phyloP scores from a whole-genome alignment of 805 yeast species.

The Yarrowia yakushimensis region DNA sequence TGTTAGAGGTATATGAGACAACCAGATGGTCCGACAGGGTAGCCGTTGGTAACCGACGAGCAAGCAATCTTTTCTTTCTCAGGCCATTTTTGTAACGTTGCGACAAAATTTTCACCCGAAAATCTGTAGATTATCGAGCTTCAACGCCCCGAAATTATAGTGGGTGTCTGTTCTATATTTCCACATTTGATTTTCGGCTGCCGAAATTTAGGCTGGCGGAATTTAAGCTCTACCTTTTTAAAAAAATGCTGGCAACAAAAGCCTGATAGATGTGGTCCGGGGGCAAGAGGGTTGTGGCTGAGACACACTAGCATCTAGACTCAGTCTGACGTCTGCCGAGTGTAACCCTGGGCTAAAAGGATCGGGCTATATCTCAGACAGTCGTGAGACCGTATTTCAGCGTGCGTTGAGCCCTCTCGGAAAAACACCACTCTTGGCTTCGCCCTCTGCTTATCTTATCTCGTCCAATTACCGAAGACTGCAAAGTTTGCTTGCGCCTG shows the following conservation, averaged over 20 bases:
- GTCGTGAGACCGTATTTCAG: too few relatives aligned
- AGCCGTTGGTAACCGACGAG: background rate
- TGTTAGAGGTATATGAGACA: background rate
- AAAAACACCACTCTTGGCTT: background rate
- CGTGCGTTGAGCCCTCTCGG: too few relatives aligned
- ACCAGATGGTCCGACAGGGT: background rate
- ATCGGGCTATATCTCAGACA: too few relatives aligned
- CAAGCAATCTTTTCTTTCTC: too few relatives aligned
- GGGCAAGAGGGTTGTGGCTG: conserved; percentile 21
- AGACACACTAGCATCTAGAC: background rate
- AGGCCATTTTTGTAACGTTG: too few relatives aligned
- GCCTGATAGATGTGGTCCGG: conserved; percentile 2
- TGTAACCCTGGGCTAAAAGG: too few relatives aligned
- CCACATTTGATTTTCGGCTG: too few relatives aligned
- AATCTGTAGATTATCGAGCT: background rate
- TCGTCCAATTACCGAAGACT: conserved; percentile 1
- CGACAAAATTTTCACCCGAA: too few relatives aligned
- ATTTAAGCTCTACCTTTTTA: background rate
- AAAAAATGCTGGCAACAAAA: too few relatives aligned
- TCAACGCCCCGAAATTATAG: background rate
- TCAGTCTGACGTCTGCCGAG: too few relatives aligned
- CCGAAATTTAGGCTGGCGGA: too few relatives aligned
- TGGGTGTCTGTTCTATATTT: too few relatives aligned
- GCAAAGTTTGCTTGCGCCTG: conserved; percentile 13
- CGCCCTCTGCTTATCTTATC: background rate